Evolutionary conservation across 2,329 filamentous ascomycete genomes (phyloP).

Genomic region (Exophiala aquamarina): DNA sequence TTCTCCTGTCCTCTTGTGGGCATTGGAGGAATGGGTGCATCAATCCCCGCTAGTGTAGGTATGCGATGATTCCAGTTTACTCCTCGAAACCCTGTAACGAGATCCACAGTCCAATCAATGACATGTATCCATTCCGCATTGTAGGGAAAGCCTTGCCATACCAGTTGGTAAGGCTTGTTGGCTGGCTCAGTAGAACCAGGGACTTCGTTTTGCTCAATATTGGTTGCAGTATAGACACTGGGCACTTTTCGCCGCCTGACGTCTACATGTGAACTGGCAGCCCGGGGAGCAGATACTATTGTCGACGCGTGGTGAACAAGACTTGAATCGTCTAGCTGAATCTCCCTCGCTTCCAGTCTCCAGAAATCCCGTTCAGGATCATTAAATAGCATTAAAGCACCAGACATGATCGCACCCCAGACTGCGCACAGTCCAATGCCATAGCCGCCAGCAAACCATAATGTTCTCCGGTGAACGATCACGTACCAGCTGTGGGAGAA

Average conservation of each 20-base stretch:
- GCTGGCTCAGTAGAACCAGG: conserved; percentile 1
- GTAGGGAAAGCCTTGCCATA: conserved; percentile 34
- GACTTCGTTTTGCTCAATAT: conserved; percentile 8
- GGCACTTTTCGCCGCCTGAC: conserved; percentile 9
- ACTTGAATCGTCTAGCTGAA: conserved; percentile 12
- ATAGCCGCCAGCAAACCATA: conserved; percentile 53
- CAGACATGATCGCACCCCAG: conserved; percentile 57
- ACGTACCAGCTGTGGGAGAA: conserved; percentile 14
- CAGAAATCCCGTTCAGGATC: conserved; percentile 57
- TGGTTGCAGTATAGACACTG: conserved; percentile 5
- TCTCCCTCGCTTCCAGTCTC: conserved; percentile 51
- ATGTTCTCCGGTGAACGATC: conserved; percentile 38
- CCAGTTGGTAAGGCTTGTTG: conserved; percentile 11
- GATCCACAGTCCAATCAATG: conserved; percentile 58
- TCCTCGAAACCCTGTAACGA: conserved; percentile 60
- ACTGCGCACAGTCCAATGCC: conserved; percentile 54
- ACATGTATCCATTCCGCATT: conserved; percentile 55
- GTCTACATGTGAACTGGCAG: background rate
- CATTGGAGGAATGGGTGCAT: conserved; percentile 29
- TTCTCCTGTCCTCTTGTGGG: conserved; percentile 24
- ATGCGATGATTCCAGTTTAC: conserved; percentile 61
- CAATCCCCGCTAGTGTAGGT: conserved; percentile 43
- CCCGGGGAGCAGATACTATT: background rate
- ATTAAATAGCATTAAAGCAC: conserved; percentile 54
- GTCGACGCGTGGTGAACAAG: conserved; percentile 3